A percentile compares a stretch with the other conserved stretches of the same genome.
phyloP scores from a whole-genome alignment of 768 basidiomycete species.

The Hericium erinaceus region DNA sequence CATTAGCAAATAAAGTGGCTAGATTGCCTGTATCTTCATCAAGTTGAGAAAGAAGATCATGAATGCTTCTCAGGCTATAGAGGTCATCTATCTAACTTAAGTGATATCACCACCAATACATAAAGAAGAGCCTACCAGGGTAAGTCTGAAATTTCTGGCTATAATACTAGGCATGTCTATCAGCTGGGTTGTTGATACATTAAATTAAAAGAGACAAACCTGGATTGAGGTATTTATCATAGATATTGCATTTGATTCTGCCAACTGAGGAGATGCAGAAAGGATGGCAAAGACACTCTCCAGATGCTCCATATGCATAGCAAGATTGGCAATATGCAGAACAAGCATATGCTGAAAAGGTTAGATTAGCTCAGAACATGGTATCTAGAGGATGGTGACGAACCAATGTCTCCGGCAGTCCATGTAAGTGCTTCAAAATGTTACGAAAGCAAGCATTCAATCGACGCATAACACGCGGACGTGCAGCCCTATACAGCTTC shows the following conservation, averaged over 20 bases:
- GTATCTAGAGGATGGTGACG: background rate
- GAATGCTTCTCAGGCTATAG: background rate
- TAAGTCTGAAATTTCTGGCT: background rate
- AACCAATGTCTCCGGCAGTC: background rate
- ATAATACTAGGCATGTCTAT: background rate
- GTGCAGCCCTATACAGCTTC: background rate
- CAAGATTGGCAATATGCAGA: background rate
- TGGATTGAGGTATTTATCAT: background rate
- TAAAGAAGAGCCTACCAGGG: background rate
- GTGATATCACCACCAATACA: background rate
- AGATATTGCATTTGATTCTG: background rate
- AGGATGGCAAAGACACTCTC: background rate
- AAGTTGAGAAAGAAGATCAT: background rate
- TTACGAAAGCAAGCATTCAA: background rate
- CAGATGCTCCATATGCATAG: background rate
- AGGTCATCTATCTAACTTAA: background rate
- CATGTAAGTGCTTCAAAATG: background rate
- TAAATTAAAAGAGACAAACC: background rate
- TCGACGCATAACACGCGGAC: background rate
- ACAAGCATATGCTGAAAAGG: background rate
- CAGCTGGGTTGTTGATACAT: background rate
- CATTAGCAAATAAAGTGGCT: background rate
- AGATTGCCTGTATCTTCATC: background rate
- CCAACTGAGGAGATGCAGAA: background rate
- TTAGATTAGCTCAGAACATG: background rate